Conservation (phyloP, 352 stramenopile genomes). For the Thraustochytrium sp. region DNA sequence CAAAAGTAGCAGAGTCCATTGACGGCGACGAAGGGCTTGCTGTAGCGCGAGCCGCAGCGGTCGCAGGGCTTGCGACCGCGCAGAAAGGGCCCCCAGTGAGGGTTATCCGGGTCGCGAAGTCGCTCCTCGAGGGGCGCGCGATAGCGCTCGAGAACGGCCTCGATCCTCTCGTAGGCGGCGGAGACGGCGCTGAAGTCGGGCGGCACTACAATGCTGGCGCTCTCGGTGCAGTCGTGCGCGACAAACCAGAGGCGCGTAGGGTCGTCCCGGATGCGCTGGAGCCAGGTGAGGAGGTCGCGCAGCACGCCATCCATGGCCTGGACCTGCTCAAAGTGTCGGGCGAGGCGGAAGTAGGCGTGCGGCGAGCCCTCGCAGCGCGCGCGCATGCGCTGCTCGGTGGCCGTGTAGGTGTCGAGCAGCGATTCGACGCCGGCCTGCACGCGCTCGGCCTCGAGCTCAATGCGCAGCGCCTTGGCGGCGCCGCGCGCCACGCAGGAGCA, state of each 20-base stretch:
- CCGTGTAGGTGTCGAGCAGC: background rate
- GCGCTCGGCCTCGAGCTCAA: background rate
- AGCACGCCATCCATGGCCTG: background rate
- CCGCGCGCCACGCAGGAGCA: background rate
- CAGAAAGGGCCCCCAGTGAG: background rate
- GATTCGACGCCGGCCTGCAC: background rate
- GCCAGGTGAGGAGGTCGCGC: background rate
- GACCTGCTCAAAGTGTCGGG: background rate
- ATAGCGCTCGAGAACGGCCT: background rate
- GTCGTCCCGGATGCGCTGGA: background rate
- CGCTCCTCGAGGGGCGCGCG: background rate
- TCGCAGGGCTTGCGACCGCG: background rate
- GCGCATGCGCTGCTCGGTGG: background rate
- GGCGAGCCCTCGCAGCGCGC: background rate
- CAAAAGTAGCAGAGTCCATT: constrained; percentile 29
- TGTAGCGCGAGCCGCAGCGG: background rate
- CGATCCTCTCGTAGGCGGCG: background rate
- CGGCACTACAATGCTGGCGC: background rate
- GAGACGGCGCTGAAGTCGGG: background rate
- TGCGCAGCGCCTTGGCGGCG: constrained; percentile 28
- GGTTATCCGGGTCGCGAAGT: background rate
- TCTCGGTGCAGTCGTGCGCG: background rate
- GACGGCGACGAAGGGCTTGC: constrained; percentile 1
- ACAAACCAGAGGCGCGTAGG: background rate
- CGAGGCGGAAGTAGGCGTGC: background rate